Base-by-base conservation (phyloP, 2,329 filamentous ascomycete genomes). In the Venturia carpophila region DNA sequence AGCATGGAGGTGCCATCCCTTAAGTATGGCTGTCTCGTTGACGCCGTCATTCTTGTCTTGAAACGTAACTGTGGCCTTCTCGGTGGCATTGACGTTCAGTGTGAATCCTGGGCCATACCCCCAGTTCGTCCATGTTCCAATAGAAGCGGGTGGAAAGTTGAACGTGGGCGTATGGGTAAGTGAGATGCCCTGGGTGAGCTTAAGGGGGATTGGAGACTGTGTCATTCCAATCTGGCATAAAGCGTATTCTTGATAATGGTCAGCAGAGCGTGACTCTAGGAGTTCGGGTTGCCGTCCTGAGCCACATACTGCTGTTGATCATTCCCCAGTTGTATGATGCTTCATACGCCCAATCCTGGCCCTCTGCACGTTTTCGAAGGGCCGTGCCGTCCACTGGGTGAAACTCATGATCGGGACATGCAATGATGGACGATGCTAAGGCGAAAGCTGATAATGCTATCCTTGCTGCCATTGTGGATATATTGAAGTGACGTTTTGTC, bases 1-100 rank as follows among this genome's bases (percentile, higher is more conserved):
- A 0, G 79, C 70, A 68, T 83, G 81, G 61, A 82, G 78, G 72
- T 83, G 81, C 79, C 79, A 83, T 60, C 79, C 79, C 49, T 72
- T 75, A 10, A 83, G 73, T 69, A 80, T 82, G 27, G 79, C 73
- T 0, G 77, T 81, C 66, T 76, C 72, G 69, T 80, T 77, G 39
- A 34, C 43, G 62, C 74, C 78, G 39, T 75, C 69, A 0, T 73
- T 76, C 62, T 72, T 68, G 68, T 74, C 70, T 63, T 81, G 78
- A 70, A 77, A 81, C 1, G 72, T 75, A 66, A 82, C 71, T 56
- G 73, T 73, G 2, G 80, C 49, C 79, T 37, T 77, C 69, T 5
- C 74, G 76, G 67, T 76, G 77, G 39, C 75, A 69, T 30, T 68
- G 73, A 41, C 74, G 15, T 72, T 67, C 49, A 79, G 67, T 5